A percentile compares a stretch with the other conserved stretches of the same genome.
These are phyloP conservation scores for Colletotrichum falcatum DNA, from an alignment of 2,329 filamentous ascomycete species.

Conservation along the genomic window DNA sequence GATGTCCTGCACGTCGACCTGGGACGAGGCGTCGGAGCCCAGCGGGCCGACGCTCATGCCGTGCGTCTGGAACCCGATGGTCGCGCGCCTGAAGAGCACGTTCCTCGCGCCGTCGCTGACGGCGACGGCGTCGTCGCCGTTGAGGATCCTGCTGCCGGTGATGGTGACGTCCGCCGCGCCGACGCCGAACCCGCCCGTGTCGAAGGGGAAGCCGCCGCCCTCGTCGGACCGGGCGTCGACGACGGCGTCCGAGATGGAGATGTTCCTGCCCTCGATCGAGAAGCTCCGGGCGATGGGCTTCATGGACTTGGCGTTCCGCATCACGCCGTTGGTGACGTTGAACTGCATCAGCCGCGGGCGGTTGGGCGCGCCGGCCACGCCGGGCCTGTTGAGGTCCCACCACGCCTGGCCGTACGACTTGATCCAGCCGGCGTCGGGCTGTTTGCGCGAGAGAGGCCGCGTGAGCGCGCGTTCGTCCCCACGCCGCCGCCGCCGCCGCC, in stretches of 20 bases:
- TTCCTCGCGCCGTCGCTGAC: slow-evolving; percentile 53
- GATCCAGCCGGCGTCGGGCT: slow-evolving; percentile 54
- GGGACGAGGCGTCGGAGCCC: slow-evolving; percentile 51
- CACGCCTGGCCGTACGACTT: slow-evolving; percentile 58
- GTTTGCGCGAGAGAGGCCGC: not conserved
- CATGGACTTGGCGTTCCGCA: slow-evolving; percentile 55
- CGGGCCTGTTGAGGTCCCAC: slow-evolving; percentile 57
- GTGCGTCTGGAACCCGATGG: slow-evolving; percentile 58
- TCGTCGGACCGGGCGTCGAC: slow-evolving; percentile 53
- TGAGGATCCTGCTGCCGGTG: slow-evolving; percentile 50
- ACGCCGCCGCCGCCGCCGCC: no score
- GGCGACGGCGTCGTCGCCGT: slow-evolving; percentile 58
- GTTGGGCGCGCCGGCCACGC: slow-evolving; percentile 52
- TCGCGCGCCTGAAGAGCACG: slow-evolving; percentile 53
- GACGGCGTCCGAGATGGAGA: slow-evolving; percentile 54
- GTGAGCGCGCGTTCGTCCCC: no score
- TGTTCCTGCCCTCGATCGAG: slow-evolving; percentile 53
- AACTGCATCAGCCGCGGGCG: slow-evolving; percentile 56
- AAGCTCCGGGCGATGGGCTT: slow-evolving; percentile 59
- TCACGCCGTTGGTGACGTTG: slow-evolving; percentile 50
- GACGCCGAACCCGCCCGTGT: slow-evolving; percentile 53
- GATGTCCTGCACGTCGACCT: slow-evolving; percentile 51
- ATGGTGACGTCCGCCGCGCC: slow-evolving; percentile 48
- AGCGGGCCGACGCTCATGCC: slow-evolving; percentile 58
- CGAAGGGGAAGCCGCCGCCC: slow-evolving; percentile 54